phyloP scores from a whole-genome alignment of 176 grass and related monocot species.

The Elymus sibiricus region DNA sequence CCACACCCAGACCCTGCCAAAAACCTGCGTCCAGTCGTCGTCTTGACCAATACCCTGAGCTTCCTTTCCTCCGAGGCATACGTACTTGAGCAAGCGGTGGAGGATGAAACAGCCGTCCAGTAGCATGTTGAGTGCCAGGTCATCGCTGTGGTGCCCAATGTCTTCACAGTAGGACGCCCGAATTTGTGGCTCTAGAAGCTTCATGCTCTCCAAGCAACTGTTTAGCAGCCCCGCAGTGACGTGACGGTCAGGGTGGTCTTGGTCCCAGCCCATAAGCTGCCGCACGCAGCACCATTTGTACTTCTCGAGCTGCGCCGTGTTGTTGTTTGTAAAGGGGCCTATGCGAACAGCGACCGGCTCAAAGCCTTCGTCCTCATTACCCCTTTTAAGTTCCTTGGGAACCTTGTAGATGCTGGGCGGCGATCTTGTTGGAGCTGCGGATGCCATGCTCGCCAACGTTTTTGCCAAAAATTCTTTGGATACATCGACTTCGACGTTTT shows the following conservation, averaged over 20 bases:
- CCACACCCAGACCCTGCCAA: background rate
- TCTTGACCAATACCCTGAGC: too few species aligned
- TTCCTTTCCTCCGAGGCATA: background rate
- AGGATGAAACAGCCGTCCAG: too few species aligned
- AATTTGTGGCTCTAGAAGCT: rapidly evolving
- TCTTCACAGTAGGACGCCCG: background rate
- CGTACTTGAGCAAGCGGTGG: background rate
- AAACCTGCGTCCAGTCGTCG: background rate
- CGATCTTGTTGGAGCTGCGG: background rate
- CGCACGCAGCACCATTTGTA: background rate
- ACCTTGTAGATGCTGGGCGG: too few species aligned
- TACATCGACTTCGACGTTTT: too few species aligned
- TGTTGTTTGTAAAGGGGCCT: too few species aligned
- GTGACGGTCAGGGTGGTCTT: too few species aligned
- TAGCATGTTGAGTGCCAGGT: background rate
- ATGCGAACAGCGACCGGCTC: too few species aligned
- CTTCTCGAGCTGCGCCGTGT: background rate
- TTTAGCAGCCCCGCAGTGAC: too few species aligned
- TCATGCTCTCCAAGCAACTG: background rate
- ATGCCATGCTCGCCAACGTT: conserved; percentile 3
- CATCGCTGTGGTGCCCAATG: background rate
- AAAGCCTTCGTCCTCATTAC: too few species aligned
- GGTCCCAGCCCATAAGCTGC: background rate
- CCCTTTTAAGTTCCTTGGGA: too few species aligned
- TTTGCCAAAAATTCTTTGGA: too few species aligned